Base-by-base conservation (phyloP, 2,329 filamentous ascomycete genomes). In the Fonsecaea pugnacius region DNA sequence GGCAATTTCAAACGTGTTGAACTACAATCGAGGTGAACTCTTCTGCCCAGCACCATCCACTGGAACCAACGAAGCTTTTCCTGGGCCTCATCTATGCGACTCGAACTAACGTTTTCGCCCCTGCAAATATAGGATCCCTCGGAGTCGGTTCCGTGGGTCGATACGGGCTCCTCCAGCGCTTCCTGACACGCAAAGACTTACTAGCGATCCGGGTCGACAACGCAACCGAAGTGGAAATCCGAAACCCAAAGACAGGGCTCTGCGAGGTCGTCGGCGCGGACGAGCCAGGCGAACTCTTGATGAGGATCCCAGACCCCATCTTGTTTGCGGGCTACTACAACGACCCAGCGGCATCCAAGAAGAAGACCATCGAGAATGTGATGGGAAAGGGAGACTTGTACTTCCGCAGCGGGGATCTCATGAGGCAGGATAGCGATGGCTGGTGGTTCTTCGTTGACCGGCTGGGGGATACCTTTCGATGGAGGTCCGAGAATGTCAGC, bases 401-500 rank as follows among this genome's bases (percentile, higher is more conserved):
- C 72, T 91, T 87, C 72, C 82, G 88, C 3, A 86, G 84, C 0
- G 89, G 89, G 3, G 89, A 91, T 73, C 83, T 89, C 0, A 73
- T 91, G 48, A 78, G 86, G 3, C 80, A 85, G 16, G 84, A 88
- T 64, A 68, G 68, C 1, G 87, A 91, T 59, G 89, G 89, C 0
- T 79, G 87, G 16, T 89, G 87, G 85, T 90, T 82, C 75, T 91
- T 91, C 74, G 75, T 88, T 38, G 89, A 91, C 67, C 80, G 87
- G 4, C 80, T 91, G 0, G 89, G 89, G 1, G 89, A 91, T 73
- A 91, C 89, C 0, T 91, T 88, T 75, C 83, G 89, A 35, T 91
- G 89, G 89, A 91, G 90, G 75, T 84, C 84, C 56, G 87, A 89
- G 75, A 89, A 89, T 69, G 85, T 89, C 48, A 91, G 89, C 3